Conservation (phyloP, 805 yeast genomes). For the Cyberlindnera samutprakarnensis region DNA sequence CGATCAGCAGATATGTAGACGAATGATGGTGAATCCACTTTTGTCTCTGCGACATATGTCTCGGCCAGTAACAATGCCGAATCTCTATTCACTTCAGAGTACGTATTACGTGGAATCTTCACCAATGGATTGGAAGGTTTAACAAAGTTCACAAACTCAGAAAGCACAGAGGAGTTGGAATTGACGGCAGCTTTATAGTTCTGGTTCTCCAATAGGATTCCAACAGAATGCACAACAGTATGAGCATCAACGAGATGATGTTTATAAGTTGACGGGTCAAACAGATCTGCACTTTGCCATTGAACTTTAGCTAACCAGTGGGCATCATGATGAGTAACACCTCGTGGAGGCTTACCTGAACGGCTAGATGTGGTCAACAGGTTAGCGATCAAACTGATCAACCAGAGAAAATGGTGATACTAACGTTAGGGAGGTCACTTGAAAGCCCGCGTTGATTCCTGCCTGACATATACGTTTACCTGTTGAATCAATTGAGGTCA, state of each 20-base stretch:
- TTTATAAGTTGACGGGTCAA: constrained; percentile 52
- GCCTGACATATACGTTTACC: constrained; percentile 66
- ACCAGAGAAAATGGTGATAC: not conserved
- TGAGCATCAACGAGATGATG: constrained; percentile 39
- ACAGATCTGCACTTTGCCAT: constrained; percentile 65
- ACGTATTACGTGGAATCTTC: constrained; percentile 37
- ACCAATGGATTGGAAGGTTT: constrained; percentile 53
- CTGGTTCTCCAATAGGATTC: constrained; percentile 62
- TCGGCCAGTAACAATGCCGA: constrained; percentile 62
- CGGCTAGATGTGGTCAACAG: constrained; percentile 22
- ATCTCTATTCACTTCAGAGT: constrained; percentile 59
- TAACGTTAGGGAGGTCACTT: constrained; percentile 58
- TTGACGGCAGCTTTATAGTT: constrained; percentile 51
- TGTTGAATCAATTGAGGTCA: not conserved
- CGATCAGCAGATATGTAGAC: constrained; percentile 79
- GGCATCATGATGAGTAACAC: constrained; percentile 22
- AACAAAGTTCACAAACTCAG: constrained; percentile 32
- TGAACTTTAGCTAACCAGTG: constrained; percentile 51
- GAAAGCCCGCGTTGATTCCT: constrained; percentile 53
- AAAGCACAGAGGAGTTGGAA: constrained; percentile 18
- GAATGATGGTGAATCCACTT: constrained; percentile 33
- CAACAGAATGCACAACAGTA: constrained; percentile 79
- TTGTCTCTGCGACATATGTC: constrained; percentile 32
- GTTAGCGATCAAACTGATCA: not conserved
- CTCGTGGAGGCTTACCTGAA: constrained; percentile 45